phyloP scores from a whole-genome alignment of 371 early-diverging fungal genomes.

The Mucor irregularis region DNA sequence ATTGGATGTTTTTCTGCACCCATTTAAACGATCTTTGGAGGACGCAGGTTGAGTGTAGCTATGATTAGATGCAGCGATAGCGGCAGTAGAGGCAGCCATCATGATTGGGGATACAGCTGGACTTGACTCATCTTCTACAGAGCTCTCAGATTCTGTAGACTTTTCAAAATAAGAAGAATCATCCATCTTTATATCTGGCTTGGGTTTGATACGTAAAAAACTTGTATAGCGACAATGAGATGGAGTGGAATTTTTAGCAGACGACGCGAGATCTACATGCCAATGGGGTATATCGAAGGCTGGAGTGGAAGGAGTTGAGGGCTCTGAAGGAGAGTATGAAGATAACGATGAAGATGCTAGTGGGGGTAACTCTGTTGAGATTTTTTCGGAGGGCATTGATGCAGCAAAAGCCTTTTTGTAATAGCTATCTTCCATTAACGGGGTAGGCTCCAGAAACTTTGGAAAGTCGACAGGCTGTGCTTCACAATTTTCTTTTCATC shows the following conservation, averaged over 20 bases:
- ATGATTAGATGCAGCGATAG: conserved; percentile 6
- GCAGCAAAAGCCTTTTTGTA: no score
- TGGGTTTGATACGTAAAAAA: background rate
- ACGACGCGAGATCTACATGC: no score
- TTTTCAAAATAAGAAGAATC: no score
- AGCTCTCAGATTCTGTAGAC: no score
- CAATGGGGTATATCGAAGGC: no score
- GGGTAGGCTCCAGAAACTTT: no score
- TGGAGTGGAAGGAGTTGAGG: conserved; percentile 17
- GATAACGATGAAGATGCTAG: conserved; percentile 17
- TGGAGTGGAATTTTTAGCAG: background rate
- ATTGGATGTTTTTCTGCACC: no score
- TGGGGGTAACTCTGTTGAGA: background rate
- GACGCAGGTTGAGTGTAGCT: no score
- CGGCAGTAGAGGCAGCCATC: conserved; percentile 12
- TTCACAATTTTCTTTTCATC: no score
- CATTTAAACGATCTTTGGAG: no score
- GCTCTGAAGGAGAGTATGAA: conserved; percentile 9
- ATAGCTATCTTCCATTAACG: no score
- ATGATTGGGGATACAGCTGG: conserved; percentile 12
- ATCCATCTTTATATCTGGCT: background rate
- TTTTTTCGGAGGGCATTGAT: background rate
- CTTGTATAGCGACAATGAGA: background rate
- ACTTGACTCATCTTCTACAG: background rate
- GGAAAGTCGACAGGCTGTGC: no score